phyloP scores from a whole-genome alignment of 257 asterid species.

The Solanum sejunctum region DNA sequence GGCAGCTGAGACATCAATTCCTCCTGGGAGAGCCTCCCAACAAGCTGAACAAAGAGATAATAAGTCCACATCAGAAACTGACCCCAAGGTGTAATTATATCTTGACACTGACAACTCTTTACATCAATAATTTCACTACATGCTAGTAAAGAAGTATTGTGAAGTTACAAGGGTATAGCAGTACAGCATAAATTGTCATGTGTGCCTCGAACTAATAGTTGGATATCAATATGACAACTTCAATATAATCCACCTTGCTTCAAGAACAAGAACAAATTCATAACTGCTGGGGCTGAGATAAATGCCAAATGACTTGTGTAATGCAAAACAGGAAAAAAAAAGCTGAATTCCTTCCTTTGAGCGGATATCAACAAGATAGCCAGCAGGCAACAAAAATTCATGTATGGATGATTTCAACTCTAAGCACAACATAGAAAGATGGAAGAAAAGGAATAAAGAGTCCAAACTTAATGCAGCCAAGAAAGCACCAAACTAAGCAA shows the following conservation, averaged over 20 bases:
- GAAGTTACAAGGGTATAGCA: not conserved
- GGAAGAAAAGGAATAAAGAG: not conserved
- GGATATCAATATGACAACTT: not conserved
- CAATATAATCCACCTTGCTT: not conserved
- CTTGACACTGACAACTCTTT: not conserved
- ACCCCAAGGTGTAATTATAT: not conserved
- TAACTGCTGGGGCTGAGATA: not conserved
- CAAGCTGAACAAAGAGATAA: slow-evolving; percentile 46
- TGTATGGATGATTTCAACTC: not conserved
- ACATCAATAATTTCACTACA: not conserved
- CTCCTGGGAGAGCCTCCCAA: slow-evolving; percentile 88
- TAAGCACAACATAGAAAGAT: not conserved
- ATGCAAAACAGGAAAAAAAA: not conserved
- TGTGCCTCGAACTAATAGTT: not conserved
- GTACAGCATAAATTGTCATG: not conserved
- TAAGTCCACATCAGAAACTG: slow-evolving; percentile 1
- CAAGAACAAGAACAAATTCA: not conserved
- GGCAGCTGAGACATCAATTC: slow-evolving; percentile 80
- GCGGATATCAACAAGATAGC: not conserved
- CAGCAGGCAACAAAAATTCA: not conserved
- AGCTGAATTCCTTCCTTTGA: not conserved
- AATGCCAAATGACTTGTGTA: not conserved
- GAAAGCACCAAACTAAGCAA: not conserved
- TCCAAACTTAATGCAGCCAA: not conserved
- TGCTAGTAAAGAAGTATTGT: not conserved